Evolutionary conservation across 2,329 filamentous ascomycete genomes (phyloP), one percentile per base, ranked within the genome.

Genomic region (Neoarthrinium moseri): DNA sequence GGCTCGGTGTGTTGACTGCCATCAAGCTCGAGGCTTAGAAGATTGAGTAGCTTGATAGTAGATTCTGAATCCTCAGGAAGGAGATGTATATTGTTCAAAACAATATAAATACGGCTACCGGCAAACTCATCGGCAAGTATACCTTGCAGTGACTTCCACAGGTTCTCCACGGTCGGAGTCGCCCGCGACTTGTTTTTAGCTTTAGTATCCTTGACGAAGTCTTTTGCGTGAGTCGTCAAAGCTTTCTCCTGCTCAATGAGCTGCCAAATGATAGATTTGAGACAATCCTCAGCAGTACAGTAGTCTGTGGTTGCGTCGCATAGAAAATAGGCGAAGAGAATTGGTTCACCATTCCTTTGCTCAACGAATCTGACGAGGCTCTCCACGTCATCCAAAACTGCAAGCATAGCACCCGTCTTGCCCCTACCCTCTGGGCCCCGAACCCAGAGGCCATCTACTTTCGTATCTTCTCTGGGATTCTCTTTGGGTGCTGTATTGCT

Each of bases 61-160:
- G 52, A 63, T 36, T 63, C 61, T 4, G 57, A 58, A 27, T 69
- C 67, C 20, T 62, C 59, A 0, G 67, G 61, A 18, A 72, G 57
- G 0, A 56, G 55, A 34, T 72, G 67, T 4, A 72, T 47, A 34
- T 72, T 72, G 30, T 70, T 71, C 27, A 72, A 34, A 8, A 72
- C 57, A 36, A 72, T 66, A 38, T 71, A 67, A 1, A 72, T 61
- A 35, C 61, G 61, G 10, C 60, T 61, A 2, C 65, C 64, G 20
- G 64, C 56, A 27, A 65, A 58, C 3, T 67, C 62, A 21, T 72
- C 69, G 1, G 59, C 54, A 2, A 72, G 59, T 51, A 71, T 71
- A 5, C 70, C 69, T 43, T 71, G 69, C 3, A 72, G 60, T 7
- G 62, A 60, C 24, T 70, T 67, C 69, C 69, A 72, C 3, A 61